phyloP scores from a whole-genome alignment of 2,329 filamentous ascomycete species.

The Zasmidium cellare region DNA sequence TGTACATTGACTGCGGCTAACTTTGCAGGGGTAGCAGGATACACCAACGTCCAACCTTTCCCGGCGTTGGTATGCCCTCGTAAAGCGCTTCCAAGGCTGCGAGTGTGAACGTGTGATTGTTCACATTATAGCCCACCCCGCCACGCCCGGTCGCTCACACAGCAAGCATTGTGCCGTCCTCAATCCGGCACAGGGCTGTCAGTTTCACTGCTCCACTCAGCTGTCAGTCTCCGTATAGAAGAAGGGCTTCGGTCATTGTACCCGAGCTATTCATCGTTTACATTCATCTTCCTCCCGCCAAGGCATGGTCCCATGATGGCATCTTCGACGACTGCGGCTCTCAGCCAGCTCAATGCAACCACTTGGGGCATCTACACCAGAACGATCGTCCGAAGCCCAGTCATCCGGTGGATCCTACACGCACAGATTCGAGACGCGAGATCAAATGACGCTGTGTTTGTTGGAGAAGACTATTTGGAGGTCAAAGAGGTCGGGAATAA shows the following conservation, averaged over 20 bases:
- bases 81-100: background rate
- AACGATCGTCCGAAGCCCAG: conserved; percentile 74
- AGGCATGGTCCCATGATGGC: conserved; percentile 14
- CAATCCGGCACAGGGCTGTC: background rate
- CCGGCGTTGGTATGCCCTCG: background rate
- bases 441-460: conserved; percentile 80
- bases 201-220: background rate
- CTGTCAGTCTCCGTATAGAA: background rate
- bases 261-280: background rate
- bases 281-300: background rate
- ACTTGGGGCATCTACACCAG: conserved; percentile 71
- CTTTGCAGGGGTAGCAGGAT: conserved; percentile 9
- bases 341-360: background rate
- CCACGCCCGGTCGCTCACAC: background rate
- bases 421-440: conserved; percentile 70
- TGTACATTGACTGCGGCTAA: conserved; percentile 7
- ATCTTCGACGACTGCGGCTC: background rate
- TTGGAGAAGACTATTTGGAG: conserved; percentile 74
- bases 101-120: background rate
- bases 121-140: background rate
- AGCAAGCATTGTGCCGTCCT: background rate
- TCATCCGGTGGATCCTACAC: conserved; percentile 74
- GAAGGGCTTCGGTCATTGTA: background rate
- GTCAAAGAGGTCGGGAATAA: conserved; percentile 40
- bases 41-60: conserved; percentile 1